A percentile compares a stretch with the other conserved stretches of the same genome.
Evolutionary conservation across 768 basidiomycete genomes (phyloP).

Genomic region (Paxillus involutus): DNA sequence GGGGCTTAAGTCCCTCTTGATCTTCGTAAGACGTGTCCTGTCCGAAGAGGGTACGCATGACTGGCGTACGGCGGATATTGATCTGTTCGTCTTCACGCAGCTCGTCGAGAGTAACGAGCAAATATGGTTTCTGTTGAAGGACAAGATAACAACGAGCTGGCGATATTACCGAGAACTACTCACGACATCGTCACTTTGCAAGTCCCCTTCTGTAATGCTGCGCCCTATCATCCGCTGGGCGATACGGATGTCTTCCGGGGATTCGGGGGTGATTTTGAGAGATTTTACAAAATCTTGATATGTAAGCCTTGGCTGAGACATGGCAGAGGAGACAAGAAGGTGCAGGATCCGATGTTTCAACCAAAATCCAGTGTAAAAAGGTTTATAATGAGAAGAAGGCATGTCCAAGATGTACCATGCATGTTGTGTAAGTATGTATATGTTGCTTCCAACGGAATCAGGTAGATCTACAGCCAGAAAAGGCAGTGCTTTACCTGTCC

Average conservation of each 20-base stretch:
- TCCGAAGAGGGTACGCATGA: slow-evolving; percentile 37
- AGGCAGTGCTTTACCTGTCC: slow-evolving; percentile 40
- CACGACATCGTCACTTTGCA: slow-evolving; percentile 49
- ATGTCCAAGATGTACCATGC: slow-evolving; percentile 71
- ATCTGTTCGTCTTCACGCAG: slow-evolving; percentile 35
- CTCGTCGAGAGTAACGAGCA: slow-evolving; percentile 37
- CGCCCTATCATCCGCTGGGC: slow-evolving; percentile 43
- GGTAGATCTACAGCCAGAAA: not conserved
- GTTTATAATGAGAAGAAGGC: slow-evolving; percentile 46
- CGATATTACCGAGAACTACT: slow-evolving; percentile 17
- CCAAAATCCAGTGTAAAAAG: slow-evolving; percentile 49
- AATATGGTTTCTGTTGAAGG: slow-evolving; percentile 42
- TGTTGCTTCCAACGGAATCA: slow-evolving; percentile 44
- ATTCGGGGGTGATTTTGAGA: slow-evolving; percentile 30
- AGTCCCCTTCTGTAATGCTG: slow-evolving; percentile 39
- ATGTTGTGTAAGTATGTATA: slow-evolving; percentile 58
- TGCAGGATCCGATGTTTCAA: slow-evolving; percentile 50
- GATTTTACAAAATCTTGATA: slow-evolving; percentile 39
- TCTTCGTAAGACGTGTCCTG: slow-evolving; percentile 23
- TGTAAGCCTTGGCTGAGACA: slow-evolving; percentile 35
- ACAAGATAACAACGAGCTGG: not conserved
- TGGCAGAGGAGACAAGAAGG: slow-evolving; percentile 40
- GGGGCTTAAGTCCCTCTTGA: slow-evolving; percentile 6
- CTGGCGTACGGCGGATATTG: slow-evolving; percentile 38
- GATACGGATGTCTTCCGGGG: slow-evolving; percentile 31